Evolutionary conservation across 1,284 basidiomycete genomes (phyloP).

Genomic region (Sutorius eximius): DNA sequence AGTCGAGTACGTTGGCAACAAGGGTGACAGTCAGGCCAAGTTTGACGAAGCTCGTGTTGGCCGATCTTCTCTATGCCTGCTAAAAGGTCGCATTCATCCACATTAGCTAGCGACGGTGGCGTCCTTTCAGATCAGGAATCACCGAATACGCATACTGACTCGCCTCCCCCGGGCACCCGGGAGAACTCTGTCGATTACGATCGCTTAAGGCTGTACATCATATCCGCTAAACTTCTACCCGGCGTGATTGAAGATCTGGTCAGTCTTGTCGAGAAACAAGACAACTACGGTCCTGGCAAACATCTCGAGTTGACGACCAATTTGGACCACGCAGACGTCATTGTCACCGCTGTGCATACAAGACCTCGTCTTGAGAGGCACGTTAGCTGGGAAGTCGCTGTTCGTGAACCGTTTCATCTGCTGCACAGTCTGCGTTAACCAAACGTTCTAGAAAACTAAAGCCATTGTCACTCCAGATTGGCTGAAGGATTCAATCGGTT

Average conservation of each 20-base stretch:
- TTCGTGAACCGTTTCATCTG: slow-evolving; percentile 38
- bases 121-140: slow-evolving; percentile 3
- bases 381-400: slow-evolving; percentile 60
- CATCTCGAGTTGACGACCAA: slow-evolving; percentile 42
- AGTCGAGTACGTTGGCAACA: not conserved
- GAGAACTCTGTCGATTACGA: slow-evolving; percentile 6
- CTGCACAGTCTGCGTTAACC: slow-evolving; percentile 4
- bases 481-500: slow-evolving; percentile 56
- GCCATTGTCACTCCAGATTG: slow-evolving; percentile 66
- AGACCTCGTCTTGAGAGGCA: slow-evolving; percentile 67
- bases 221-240: slow-evolving; percentile 58
- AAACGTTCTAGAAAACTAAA: slow-evolving; percentile 51
- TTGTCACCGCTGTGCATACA: slow-evolving; percentile 67
- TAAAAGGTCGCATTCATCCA: slow-evolving; percentile 9
- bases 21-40: not conserved
- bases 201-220: slow-evolving; percentile 47
- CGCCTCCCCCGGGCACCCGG: slow-evolving; percentile 6
- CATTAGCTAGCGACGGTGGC: not conserved
- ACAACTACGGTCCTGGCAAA: not conserved
- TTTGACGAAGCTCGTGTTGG: not conserved
- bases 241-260: slow-evolving; percentile 47
- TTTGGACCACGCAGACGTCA: slow-evolving; percentile 55
- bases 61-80: slow-evolving; percentile 8
- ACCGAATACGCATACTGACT: slow-evolving; percentile 7
- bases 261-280: slow-evolving; percentile 42